Percentiles rank a stretch among this genome's conserved stretches.
These are phyloP conservation scores for Trichoderma gracile DNA, from an alignment of 2,329 filamentous ascomycete species.

Conservation along the genomic window DNA sequence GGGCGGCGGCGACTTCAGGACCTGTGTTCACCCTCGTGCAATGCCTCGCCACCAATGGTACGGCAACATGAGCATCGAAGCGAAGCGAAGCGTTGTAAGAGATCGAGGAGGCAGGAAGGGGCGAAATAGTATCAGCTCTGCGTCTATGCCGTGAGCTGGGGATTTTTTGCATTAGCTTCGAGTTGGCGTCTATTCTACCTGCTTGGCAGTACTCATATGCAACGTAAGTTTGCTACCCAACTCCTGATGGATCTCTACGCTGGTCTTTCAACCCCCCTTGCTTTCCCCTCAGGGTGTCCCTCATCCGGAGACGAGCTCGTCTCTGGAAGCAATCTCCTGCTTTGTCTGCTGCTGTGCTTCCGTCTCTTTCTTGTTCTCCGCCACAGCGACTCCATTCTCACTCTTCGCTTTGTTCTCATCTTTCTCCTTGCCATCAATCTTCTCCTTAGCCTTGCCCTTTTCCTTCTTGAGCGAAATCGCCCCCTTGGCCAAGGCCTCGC, in stretches of 20 bases:
- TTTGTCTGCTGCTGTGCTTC: constrained; percentile 12
- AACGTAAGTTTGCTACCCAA: neutral
- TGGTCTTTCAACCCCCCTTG: neutral
- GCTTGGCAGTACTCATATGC: neutral
- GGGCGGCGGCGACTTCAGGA: neutral
- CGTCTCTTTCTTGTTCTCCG: neutral
- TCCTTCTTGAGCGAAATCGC: constrained; percentile 75
- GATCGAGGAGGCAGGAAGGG: neutral
- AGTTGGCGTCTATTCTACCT: neutral
- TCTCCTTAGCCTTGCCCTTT: constrained; percentile 57
- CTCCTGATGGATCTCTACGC: neutral
- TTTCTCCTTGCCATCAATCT: constrained; percentile 44
- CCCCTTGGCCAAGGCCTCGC: constrained; percentile 82
- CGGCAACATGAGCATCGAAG: neutral
- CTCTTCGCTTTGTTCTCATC: constrained; percentile 41
- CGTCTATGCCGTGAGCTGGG: neutral
- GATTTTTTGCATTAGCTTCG: constrained; percentile 4
- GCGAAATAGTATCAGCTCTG: neutral
- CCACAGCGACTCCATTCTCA: constrained; percentile 24
- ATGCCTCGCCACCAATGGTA: neutral
- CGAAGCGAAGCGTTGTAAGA: neutral
- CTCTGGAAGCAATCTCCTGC: constrained; percentile 28
- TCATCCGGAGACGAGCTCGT: constrained; percentile 28
- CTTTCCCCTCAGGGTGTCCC: neutral
- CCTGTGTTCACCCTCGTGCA: neutral